Base-by-base conservation (phyloP, 768 basidiomycete genomes). In the Porpolomopsis calyptriformis region DNA sequence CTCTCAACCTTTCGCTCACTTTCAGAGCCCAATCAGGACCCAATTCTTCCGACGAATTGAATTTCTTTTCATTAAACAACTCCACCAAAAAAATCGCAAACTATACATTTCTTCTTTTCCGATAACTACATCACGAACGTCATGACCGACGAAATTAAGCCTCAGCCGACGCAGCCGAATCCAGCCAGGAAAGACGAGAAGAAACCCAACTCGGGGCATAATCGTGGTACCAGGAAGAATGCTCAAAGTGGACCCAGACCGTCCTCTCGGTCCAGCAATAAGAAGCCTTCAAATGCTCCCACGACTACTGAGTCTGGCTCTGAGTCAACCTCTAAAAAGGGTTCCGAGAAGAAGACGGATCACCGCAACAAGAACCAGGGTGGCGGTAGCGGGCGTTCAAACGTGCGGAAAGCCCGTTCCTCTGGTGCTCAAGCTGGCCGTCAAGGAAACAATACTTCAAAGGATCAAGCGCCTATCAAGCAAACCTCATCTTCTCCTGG, bases 121-220 rank as follows among this genome's bases (percentile, higher is more conserved):
- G 58, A 31, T 29, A 37, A 60, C 60, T 66, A 66, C 72, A 61
- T 78, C 73, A 88, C 80, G 82, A 85, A 77, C 82, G 77, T 80
- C 66, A 89, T 89, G 86, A 85, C 82, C 64, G 86, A 89, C 74
- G 80, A 85, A 72, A 68, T 72, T 60, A 72, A 71, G 64, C 70
- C 74, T 59, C 78, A 75, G 65, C 62, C 70, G 52, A 74, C 73
- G 59, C 64, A 40, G 20, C 47, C 34, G 20, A 46, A 68, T 59
- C 65, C 68, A 46, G 60, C 67, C 50, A 84, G 73, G 74, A 83
- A 74, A 69, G 85, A 87, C 59, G 83, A 85, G 63, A 85, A 75
- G 73, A 85, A 78, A 69, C 65, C 72, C 49, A 54, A 70, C 46
- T 60, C 69, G 55, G 72, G 66, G 48, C 67, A 66, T 57, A 69